Conservation (phyloP, 495 filamentous ascomycete genomes). For the Aeminium ludgeri region DNA sequence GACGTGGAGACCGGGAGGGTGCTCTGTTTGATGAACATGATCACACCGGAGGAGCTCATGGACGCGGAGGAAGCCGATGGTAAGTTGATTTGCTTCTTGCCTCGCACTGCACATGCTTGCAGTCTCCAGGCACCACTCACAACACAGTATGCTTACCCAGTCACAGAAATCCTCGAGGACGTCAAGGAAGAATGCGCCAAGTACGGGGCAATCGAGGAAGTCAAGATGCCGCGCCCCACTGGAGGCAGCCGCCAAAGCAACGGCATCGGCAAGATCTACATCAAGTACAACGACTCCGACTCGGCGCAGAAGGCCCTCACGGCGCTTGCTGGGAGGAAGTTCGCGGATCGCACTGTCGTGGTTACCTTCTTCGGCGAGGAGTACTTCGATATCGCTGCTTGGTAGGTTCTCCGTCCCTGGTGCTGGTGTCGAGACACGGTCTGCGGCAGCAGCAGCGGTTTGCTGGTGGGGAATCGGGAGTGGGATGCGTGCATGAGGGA, state of each 20-base stretch:
- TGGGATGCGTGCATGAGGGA: too few species aligned
- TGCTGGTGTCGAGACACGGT: too few species aligned
- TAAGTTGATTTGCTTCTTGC: conserved; percentile 23
- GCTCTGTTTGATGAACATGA: conserved; percentile 91
- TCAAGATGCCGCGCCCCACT: conserved; percentile 81
- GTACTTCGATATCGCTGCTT: conserved; percentile 23
- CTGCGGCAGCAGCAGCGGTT: too few species aligned
- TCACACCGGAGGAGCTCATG: conserved; percentile 86
- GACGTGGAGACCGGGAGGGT: conserved; percentile 60
- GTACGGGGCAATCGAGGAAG: conserved; percentile 62
- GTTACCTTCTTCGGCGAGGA: conserved; percentile 82
- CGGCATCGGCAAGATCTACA: conserved; percentile 93
- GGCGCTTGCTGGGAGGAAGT: conserved; percentile 82
- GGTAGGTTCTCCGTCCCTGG: conserved; percentile 6
- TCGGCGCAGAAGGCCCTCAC: conserved; percentile 69
- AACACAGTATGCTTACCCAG: conserved; percentile 13
- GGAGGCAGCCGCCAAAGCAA: conserved; percentile 63
- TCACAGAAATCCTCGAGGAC: conserved; percentile 80
- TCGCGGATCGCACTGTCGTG: conserved; percentile 88
- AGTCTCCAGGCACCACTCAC: too few species aligned
- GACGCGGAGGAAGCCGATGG: conserved; percentile 89
- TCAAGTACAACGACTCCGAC: conserved; percentile 73
- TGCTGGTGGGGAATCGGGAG: too few species aligned
- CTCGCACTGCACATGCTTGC: neutral
- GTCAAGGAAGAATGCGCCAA: conserved; percentile 83